These are phyloP conservation scores for Acer negundo DNA, from an alignment of 345 rosid genomes.

Conservation along the genomic window DNA sequence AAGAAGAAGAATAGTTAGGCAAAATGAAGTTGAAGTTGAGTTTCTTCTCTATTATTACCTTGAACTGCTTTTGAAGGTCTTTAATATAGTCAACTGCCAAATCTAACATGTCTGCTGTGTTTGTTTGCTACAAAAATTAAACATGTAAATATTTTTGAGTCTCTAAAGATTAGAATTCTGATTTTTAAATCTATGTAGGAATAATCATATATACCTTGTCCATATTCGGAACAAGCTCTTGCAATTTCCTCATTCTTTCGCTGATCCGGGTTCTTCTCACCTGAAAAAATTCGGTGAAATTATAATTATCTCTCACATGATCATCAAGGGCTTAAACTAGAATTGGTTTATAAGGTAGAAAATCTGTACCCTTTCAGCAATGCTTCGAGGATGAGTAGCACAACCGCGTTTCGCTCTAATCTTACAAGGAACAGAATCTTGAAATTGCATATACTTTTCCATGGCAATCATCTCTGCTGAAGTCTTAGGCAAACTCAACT, in stretches of 20 bases:
- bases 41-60: slow-evolving; percentile 46
- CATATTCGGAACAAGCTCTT: slow-evolving; percentile 97
- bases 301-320: not conserved
- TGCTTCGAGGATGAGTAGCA: slow-evolving; percentile 99
- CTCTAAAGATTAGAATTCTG: not conserved
- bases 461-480: slow-evolving; percentile 59
- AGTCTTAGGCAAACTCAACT: slow-evolving; percentile 56
- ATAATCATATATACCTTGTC: slow-evolving; percentile 62
- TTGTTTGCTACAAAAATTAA: slow-evolving; percentile 74
- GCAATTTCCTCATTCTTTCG: slow-evolving; percentile 93
- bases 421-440: slow-evolving; percentile 95
- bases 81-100: slow-evolving; percentile 97
- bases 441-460: slow-evolving; percentile 72
- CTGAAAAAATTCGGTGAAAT: slow-evolving; percentile 32
- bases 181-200: not conserved
- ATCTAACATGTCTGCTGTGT: slow-evolving; percentile 94
- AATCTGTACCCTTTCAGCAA: slow-evolving; percentile 82
- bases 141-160: slow-evolving; percentile 1
- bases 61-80: slow-evolving; percentile 81
- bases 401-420: slow-evolving; percentile 97
- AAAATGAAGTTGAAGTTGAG: not conserved
- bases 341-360: not conserved
- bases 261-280: slow-evolving; percentile 96
- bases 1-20: not conserved
- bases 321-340: not conserved